phyloP scores from a whole-genome alignment of 805 yeast species.

The Saccharomycopsis babjevae region DNA sequence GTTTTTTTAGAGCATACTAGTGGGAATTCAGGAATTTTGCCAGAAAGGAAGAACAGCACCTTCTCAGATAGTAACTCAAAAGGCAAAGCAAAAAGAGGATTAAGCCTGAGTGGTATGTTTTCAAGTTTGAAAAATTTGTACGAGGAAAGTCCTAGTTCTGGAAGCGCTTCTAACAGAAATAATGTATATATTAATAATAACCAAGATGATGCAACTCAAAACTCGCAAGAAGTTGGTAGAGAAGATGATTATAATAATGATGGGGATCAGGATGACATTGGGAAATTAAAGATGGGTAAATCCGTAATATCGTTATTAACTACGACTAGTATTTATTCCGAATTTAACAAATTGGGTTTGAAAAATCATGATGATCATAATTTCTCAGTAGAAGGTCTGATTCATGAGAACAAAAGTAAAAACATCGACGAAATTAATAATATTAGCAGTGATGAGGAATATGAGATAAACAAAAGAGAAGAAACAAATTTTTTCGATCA shows the following conservation, averaged over 20 bases:
- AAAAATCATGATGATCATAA: constrained; percentile 11
- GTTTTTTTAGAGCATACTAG: not conserved
- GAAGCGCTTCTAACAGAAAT: not conserved
- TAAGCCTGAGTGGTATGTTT: not conserved
- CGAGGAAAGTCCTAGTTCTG: not conserved
- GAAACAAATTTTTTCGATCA: constrained; percentile 18
- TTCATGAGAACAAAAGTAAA: constrained; percentile 13
- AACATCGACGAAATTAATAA: not conserved
- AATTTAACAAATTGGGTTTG: constrained; percentile 22
- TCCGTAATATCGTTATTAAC: constrained; percentile 47
- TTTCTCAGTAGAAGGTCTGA: constrained; percentile 12
- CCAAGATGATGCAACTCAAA: not conserved
- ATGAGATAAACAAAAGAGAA: not conserved
- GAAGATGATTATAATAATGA: constrained; percentile 16
- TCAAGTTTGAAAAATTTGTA: not conserved
- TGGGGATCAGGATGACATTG: constrained; percentile 21
- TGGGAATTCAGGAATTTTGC: not conserved
- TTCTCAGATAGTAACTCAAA: not conserved
- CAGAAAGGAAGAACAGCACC: not conserved
- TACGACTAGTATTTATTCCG: constrained; percentile 44
- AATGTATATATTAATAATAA: not conserved
- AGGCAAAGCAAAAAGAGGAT: not conserved
- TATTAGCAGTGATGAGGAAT: not conserved
- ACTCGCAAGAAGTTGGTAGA: not conserved
- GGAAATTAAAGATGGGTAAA: constrained; percentile 30